phyloP scores from a whole-genome alignment of 768 basidiomycete genomes.

The Suillus tomentosus region DNA sequence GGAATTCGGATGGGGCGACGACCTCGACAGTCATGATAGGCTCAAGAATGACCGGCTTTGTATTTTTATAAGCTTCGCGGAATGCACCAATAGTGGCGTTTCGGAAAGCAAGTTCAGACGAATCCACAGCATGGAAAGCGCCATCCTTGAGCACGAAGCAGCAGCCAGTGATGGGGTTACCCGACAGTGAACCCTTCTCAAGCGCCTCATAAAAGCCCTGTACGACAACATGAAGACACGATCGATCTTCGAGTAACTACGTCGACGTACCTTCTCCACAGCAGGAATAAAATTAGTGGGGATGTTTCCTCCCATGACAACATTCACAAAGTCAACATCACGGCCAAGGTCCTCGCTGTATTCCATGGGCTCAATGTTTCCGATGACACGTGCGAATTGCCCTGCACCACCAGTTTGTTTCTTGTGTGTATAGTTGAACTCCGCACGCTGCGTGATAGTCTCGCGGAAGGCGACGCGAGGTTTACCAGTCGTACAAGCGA shows the following conservation, averaged over 20 bases:
- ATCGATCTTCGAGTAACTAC: background rate
- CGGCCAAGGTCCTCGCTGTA: slow-evolving; percentile 75
- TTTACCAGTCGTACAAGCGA: slow-evolving; percentile 90
- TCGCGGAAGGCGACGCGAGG: slow-evolving; percentile 97
- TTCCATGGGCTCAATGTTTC: slow-evolving; percentile 88
- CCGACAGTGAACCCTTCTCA: slow-evolving; percentile 87
- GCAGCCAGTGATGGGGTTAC: slow-evolving; percentile 84
- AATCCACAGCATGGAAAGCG: slow-evolving; percentile 91
- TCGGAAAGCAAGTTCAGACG: slow-evolving; percentile 94
- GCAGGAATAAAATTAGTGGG: slow-evolving; percentile 92
- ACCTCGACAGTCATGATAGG: slow-evolving; percentile 99
- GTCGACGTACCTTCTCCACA: slow-evolving; percentile 75
- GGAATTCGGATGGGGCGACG: slow-evolving; percentile 94
- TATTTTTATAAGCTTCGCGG: slow-evolving; percentile 81
- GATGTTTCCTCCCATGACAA: slow-evolving; percentile 91
- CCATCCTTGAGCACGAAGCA: slow-evolving; percentile 91
- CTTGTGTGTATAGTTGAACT: slow-evolving; percentile 93
- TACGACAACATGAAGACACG: background rate
- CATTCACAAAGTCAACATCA: slow-evolving; percentile 80
- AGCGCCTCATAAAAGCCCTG: slow-evolving; percentile 95
- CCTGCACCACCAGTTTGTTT: slow-evolving; percentile 98
- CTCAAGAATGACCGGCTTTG: slow-evolving; percentile 83
- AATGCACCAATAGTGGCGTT: slow-evolving; percentile 90
- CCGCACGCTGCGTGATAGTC: slow-evolving; percentile 79
- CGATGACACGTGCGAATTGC: slow-evolving; percentile 92